Conservation (phyloP, 2,329 filamentous ascomycete species). For the Aphanocladium album region DNA sequence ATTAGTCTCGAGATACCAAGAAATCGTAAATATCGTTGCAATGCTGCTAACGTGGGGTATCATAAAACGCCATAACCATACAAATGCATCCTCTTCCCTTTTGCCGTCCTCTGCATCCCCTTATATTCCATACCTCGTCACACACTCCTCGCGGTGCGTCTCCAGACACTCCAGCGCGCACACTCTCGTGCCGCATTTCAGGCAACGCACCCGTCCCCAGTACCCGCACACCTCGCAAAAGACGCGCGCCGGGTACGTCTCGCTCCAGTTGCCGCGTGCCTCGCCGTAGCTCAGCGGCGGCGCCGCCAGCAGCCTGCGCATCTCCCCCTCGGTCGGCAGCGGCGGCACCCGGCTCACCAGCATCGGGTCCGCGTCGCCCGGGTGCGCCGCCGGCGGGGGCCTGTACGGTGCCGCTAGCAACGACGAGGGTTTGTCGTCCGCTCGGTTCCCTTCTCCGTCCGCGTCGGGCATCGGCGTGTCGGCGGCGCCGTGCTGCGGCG, state of each 20-base stretch:
- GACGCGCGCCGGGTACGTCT: constrained; percentile 50
- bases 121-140: constrained; percentile 55
- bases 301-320: constrained; percentile 57
- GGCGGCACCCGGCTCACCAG: constrained; percentile 54
- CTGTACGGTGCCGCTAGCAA: constrained; percentile 32
- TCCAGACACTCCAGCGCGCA: constrained; percentile 72
- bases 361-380: constrained; percentile 52
- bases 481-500: constrained; percentile 19
- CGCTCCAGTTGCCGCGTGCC: constrained; percentile 45
- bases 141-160: constrained; percentile 66
- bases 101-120: not conserved
- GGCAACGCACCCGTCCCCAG: constrained; percentile 71
- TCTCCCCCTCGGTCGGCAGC: constrained; percentile 54
- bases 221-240: constrained; percentile 82
- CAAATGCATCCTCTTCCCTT: not conserved
- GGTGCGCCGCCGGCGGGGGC: constrained; percentile 34
- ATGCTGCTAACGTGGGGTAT: constrained; percentile 8
- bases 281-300: constrained; percentile 66
- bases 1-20: too few species aligned
- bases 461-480: constrained; percentile 25
- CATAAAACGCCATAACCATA: constrained; percentile 1
- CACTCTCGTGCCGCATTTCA: constrained; percentile 73
- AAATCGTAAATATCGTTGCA: not conserved
- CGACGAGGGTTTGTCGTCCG: constrained; percentile 17
- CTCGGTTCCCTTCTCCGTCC: not conserved